Percentiles rank a stretch among this genome's conserved stretches.
phyloP scores from a whole-genome alignment of 225 moss, liverwort and hornwort species.

The Ulota crispa region DNA sequence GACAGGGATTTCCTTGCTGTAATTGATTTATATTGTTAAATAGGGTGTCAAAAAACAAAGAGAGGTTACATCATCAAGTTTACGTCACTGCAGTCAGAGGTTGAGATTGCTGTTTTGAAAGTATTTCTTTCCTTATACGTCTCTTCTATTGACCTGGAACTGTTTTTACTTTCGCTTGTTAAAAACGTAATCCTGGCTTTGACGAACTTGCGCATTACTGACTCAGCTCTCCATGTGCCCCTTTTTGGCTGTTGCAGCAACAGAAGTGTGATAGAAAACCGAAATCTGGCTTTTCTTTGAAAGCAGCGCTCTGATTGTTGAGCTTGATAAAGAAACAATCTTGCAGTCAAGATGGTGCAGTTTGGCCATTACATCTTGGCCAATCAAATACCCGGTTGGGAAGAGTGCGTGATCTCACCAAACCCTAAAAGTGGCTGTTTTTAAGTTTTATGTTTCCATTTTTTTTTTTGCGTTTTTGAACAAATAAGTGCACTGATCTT shows the following conservation, averaged over 20 bases:
- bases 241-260: slow-evolving; percentile 1
- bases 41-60: neutral
- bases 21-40: neutral
- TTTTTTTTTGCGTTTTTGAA: neutral
- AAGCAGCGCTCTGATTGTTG: neutral
- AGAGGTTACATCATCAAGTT: neutral
- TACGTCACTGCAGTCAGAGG: neutral
- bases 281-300: neutral
- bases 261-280: slow-evolving; percentile 13
- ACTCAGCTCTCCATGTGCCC: neutral
- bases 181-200: neutral
- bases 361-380: slow-evolving; percentile 61
- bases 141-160: neutral
- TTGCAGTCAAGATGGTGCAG: slow-evolving; percentile 57
- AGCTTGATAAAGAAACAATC: neutral
- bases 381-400: slow-evolving; percentile 65
- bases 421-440: too few species aligned
- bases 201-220: neutral
- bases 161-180: neutral
- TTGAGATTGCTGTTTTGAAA: neutral
- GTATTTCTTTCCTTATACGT: neutral
- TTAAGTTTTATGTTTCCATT: neutral
- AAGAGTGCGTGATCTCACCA: slow-evolving; percentile 42
- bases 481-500: neutral
- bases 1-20: neutral